phyloP scores from a whole-genome alignment of 352 stramenopile genomes.

The Phytophthora palmivora region DNA sequence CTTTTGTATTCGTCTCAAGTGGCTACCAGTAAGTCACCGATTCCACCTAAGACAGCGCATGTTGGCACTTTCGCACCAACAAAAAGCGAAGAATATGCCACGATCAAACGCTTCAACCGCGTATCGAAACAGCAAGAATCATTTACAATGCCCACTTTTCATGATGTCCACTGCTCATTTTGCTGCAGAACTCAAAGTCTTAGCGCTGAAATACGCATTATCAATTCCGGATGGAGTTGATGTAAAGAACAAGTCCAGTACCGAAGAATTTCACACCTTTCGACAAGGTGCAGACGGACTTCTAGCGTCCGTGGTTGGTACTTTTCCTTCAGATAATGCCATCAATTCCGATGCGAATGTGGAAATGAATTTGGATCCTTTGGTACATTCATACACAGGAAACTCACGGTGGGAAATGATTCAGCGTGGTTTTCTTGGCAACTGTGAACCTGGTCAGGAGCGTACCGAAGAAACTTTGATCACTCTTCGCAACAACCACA shows the following conservation, averaged over 20 bases:
- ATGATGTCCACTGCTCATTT: slow-evolving; percentile 40
- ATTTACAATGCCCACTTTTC: slow-evolving; percentile 56
- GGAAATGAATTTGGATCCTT: slow-evolving; percentile 22
- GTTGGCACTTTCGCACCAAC: slow-evolving; percentile 50
- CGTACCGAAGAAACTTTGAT: slow-evolving; percentile 10
- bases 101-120: slow-evolving; percentile 1
- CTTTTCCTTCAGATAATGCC: slow-evolving; percentile 11
- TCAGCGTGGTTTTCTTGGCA: slow-evolving; percentile 27
- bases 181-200: slow-evolving; percentile 34
- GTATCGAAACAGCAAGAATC: slow-evolving; percentile 7
- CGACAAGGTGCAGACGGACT: slow-evolving; percentile 15
- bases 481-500: slow-evolving; percentile 22
- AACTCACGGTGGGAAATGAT: slow-evolving; percentile 40
- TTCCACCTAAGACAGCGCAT: slow-evolving; percentile 63
- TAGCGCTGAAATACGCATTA: slow-evolving; percentile 30
- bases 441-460: slow-evolving; percentile 12
- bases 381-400: slow-evolving; percentile 17
- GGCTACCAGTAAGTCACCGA: slow-evolving; percentile 57
- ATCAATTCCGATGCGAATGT: slow-evolving; percentile 13
- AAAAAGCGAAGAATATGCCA: slow-evolving; percentile 38
- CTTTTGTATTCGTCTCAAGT: slow-evolving; percentile 50
- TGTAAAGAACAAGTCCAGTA: neutral
- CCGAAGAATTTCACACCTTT: slow-evolving; percentile 13
- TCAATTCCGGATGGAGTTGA: slow-evolving; percentile 9
- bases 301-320: slow-evolving; percentile 5